phyloP scores from a whole-genome alignment of 371 early-diverging fungal species.

The Zychaea mexicana region DNA sequence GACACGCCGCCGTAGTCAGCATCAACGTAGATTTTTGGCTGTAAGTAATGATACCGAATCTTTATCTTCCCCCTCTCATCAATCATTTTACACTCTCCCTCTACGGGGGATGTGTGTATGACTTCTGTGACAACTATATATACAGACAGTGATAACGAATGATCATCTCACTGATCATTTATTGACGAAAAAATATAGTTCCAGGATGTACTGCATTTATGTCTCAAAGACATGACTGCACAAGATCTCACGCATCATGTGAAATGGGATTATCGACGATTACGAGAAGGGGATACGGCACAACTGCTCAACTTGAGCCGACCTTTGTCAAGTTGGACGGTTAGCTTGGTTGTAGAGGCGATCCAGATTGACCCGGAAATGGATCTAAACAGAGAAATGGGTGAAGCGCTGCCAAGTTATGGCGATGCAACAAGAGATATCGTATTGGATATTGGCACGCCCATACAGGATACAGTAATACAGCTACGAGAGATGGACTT shows the following conservation, averaged over 20 bases:
- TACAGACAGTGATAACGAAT: no score
- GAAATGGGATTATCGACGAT: slow-evolving; percentile 37
- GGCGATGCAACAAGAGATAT: slow-evolving; percentile 30
- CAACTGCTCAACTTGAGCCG: slow-evolving; percentile 14
- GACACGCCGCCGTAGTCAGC: slow-evolving; percentile 32
- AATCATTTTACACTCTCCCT: no score
- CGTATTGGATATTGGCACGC: slow-evolving; percentile 39
- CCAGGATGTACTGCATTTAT: slow-evolving; percentile 28
- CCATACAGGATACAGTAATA: background rate
- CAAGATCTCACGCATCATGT: slow-evolving; percentile 31
- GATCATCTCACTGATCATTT: no score
- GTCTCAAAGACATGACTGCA: slow-evolving; percentile 35
- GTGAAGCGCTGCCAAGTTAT: slow-evolving; percentile 36
- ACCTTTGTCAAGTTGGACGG: slow-evolving; percentile 19
- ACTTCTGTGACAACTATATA: no score
- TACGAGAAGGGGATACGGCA: slow-evolving; percentile 34
- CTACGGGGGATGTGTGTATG: no score
- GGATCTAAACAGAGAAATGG: slow-evolving; percentile 19
- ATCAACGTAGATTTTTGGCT: slow-evolving; percentile 20
- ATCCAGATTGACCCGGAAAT: slow-evolving; percentile 35
- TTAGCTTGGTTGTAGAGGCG: slow-evolving; percentile 34
- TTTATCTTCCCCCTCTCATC: no score
- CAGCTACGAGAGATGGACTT: slow-evolving; percentile 7
- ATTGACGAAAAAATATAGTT: no score
- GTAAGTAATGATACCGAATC: slow-evolving; percentile 10